Base-by-base conservation (phyloP, 1,139 yeast species). In the Magnusiomyces suaveolens region DNA sequence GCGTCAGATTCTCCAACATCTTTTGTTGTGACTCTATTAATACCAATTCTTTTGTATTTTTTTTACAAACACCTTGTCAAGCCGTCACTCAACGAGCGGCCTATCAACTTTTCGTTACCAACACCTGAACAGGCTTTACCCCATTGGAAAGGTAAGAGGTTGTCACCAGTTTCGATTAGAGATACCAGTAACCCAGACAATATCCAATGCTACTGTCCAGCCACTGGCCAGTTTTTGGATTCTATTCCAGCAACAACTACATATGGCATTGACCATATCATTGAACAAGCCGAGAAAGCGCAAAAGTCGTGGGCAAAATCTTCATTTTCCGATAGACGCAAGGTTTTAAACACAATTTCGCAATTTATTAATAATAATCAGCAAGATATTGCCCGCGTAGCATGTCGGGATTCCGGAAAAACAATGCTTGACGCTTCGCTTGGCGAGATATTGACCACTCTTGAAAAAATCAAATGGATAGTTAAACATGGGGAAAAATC, bases 331-430 rank as follows among this genome's bases (percentile, higher is more conserved):
- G 75, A 83, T 60, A 78, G 97, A 61, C 75, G 88, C 59, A 80
- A 78, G 62, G 81, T 90, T 14, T 74, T 92, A 57, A 75, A 78
- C 57, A 84, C 97, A 0, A 75, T 92, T 57, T 78, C 80, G 60
- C 77, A 84, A 55, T 90, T 77, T 67, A 81, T 92, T 52, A 69
- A 86, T 54, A 84, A 83, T 53, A 84, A 92, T 68, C 98, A 92
- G 68, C 92, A 84, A 54, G 82, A 83, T 53, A 80, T 92, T 51
- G 96, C 96, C 2, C 76, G 95, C 52, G 84, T 92, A 8, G 97
- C 97, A 0, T 92, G 97, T 69, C 77, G 97, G 62, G 98, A 92
- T 66, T 85, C 96, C 29, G 98, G 98, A 39, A 92, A 92, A 68
- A 90, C 98, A 1, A 83, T 86, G 82, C 75, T 92, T 48, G 97